Evolutionary conservation across 352 stramenopile genomes (phyloP), one percentile per base, ranked within the genome.

Genomic region (Globisporangium heterothallicum): DNA sequence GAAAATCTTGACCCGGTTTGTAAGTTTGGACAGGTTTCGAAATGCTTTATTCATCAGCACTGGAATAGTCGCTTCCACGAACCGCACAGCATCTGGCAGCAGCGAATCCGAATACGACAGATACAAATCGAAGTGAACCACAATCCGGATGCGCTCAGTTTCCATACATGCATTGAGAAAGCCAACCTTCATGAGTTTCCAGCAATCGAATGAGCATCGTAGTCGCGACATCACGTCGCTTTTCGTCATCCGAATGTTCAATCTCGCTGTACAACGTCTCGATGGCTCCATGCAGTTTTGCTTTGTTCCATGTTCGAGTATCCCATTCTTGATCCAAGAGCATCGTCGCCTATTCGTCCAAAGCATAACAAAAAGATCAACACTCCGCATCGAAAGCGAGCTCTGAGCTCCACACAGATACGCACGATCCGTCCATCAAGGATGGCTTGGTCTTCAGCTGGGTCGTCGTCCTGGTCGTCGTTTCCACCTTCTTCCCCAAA

Each of bases 261-360:
- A 88, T 72, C 35, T 90, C 64, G 34, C 71, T 61, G 58, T 88
- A 92, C 49, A 92, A 53, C 41, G 72, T 80, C 24, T 88, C 67
- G 18, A 90, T 66, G 0, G 76, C 81, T 7, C 71, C 61, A 24
- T 75, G 63, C 18, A 92, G 61, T 42, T 88, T 90, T 16, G 61
- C 58, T 1, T 30, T 47, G 30, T 86, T 90, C 78, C 78, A 92
- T 16, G 53, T 58, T 8, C 71, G 72, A 0, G 78, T 90, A 56
- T 90, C 78, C 78, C 82, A 92, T 73, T 92, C 78, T 47, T 90
- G 73, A 21, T 86, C 79, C 71, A 90, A 74, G 4, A 88, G 60
- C 72, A 92, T 88, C 8, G 57, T 78, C 38, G 80, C 68, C 82
- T 92, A 51, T 0, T 52, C 24, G n/a, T 49, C 13, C 49, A 41